Conservation (phyloP, 2,329 filamentous ascomycete species). For the Balansia obtecta region DNA sequence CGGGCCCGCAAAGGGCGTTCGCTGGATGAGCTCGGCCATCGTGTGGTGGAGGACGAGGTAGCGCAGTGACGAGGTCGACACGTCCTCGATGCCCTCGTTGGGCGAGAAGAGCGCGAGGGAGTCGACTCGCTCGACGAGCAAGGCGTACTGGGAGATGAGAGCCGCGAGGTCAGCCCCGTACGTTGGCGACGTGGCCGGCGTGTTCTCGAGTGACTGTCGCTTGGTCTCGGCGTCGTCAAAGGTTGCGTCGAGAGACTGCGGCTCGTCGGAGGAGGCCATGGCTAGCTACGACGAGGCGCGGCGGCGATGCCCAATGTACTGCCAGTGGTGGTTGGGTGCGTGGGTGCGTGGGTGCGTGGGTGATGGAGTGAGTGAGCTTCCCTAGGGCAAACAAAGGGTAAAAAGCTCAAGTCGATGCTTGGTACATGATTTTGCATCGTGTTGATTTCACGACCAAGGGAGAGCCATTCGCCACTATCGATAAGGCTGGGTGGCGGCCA, state of each 20-base stretch:
- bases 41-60: slow-evolving; percentile 70
- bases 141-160: slow-evolving; percentile 59
- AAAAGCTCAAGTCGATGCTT: no score
- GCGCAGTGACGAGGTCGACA: slow-evolving; percentile 73
- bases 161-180: slow-evolving; percentile 56
- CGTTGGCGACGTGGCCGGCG: slow-evolving; percentile 48
- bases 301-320: no score
- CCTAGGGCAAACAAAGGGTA: no score
- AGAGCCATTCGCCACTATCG: no score
- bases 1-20: slow-evolving; percentile 40
- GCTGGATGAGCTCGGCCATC: slow-evolving; percentile 68
- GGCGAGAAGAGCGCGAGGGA: slow-evolving; percentile 74
- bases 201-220: slow-evolving; percentile 46
- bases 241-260: slow-evolving; percentile 36
- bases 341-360: no score
- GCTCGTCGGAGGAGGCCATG: slow-evolving; percentile 21
- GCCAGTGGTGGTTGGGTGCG: no score
- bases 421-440: no score
- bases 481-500: no score
- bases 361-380: no score
- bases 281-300: no score
- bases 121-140: slow-evolving; percentile 57
- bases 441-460: no score
- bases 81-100: slow-evolving; percentile 81
- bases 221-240: slow-evolving; percentile 38